Conservation (phyloP, 371 early-diverging fungal species). For the Lichtheimia ramosa region DNA sequence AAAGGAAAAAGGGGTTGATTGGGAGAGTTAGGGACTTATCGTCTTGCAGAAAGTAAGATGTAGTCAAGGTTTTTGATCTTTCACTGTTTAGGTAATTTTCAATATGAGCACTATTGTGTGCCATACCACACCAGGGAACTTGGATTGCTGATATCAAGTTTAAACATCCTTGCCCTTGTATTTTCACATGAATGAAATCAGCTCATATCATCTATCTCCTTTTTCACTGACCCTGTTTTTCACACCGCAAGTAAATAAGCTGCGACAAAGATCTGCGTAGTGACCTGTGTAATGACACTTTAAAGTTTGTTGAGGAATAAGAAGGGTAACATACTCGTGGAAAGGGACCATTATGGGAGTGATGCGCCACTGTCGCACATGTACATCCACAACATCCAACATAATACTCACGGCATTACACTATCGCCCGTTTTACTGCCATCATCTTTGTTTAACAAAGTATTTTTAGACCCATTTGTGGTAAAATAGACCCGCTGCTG, state of each 20-base stretch:
- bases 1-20: neutral
- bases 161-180: too few relatives aligned
- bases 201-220: neutral
- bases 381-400: neutral
- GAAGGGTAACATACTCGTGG: neutral
- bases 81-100: slow-evolving; percentile 2
- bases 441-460: neutral
- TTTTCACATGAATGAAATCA: neutral
- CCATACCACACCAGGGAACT: neutral
- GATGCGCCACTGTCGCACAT: slow-evolving; percentile 3
- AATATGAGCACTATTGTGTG: neutral
- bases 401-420: too few relatives aligned
- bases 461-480: neutral
- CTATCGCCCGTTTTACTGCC: too few relatives aligned
- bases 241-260: too few relatives aligned
- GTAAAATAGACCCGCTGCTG: neutral
- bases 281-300: neutral
- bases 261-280: too few relatives aligned
- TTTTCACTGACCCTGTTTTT: too few relatives aligned
- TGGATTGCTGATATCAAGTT: neutral
- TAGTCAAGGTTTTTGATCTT: neutral
- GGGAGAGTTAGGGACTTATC: neutral
- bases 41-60: slow-evolving; percentile 1
- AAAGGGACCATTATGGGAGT: neutral
- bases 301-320: neutral